Evolutionary conservation across 805 yeast genomes (phyloP).

Genomic region (Myxozyma kluyveri): DNA sequence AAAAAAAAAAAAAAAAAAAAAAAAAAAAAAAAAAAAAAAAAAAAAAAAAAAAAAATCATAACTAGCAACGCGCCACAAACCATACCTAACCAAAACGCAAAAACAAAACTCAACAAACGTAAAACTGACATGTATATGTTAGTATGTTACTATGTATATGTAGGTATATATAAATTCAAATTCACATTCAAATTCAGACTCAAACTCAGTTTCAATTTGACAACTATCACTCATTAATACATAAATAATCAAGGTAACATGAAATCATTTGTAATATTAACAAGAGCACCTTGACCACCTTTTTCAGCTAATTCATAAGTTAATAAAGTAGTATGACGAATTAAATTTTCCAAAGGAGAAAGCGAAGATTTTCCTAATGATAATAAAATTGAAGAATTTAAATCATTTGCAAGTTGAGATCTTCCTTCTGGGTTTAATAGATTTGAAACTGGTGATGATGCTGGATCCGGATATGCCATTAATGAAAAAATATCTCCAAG

Average conservation of each 20-base stretch:
- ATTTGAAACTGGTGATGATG: conserved; percentile 40
- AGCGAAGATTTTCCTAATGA: conserved; percentile 45
- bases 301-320: conserved; percentile 26
- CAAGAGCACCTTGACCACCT: conserved; percentile 28
- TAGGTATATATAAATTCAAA: too few relatives aligned
- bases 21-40: too few relatives aligned
- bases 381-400: conserved; percentile 46
- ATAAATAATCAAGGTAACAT: conserved; percentile 3
- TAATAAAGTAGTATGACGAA: conserved; percentile 41
- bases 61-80: too few relatives aligned
- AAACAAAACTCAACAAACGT: neutral
- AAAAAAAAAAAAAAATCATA: too few relatives aligned
- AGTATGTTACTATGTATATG: too few relatives aligned
- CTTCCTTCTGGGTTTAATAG: conserved; percentile 42
- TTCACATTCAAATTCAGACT: neutral
- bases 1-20: too few relatives aligned
- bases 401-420: conserved; percentile 43
- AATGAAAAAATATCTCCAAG: conserved; percentile 51
- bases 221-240: neutral
- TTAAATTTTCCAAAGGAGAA: conserved; percentile 46
- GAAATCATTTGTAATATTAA: conserved; percentile 24
- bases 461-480: conserved; percentile 54
- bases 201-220: neutral
- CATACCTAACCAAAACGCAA: too few relatives aligned
- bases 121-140: too few relatives aligned